Percentiles rank a stretch among this genome's conserved stretches.
Evolutionary conservation across 2,329 filamentous ascomycete genomes (phyloP).

Genomic region (Fusarium multiceps): DNA sequence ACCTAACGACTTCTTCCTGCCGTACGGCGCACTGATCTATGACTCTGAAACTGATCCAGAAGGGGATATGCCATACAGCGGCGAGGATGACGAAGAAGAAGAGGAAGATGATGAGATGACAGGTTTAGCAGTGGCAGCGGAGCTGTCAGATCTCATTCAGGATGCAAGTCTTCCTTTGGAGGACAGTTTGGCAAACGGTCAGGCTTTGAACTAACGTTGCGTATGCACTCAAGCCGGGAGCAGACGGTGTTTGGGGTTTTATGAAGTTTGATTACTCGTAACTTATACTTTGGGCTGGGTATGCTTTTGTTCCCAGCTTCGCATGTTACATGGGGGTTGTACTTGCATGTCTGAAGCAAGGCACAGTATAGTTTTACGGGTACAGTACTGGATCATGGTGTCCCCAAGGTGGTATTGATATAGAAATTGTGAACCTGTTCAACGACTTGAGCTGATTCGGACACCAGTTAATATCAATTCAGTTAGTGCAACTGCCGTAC

Average conservation of each 20-base stretch:
- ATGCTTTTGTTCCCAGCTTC: neutral
- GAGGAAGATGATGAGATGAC: constrained; percentile 31
- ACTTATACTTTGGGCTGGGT: too few relatives aligned
- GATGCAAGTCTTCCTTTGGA: constrained; percentile 37
- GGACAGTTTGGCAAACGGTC: constrained; percentile 14
- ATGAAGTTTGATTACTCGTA: neutral
- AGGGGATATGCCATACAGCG: constrained; percentile 44
- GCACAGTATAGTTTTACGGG: neutral
- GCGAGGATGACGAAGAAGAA: constrained; percentile 32
- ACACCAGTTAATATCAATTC: neutral
- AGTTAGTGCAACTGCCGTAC: neutral
- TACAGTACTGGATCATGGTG: neutral
- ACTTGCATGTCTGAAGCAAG: neutral
- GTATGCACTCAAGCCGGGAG: neutral
- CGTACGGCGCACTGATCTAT: constrained; percentile 41
- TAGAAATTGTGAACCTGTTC: neutral
- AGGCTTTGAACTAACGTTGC: neutral
- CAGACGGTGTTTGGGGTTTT: neutral
- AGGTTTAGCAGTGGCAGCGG: constrained; percentile 22
- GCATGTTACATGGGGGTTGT: neutral
- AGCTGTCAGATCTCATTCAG: constrained; percentile 34
- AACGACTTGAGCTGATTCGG: neutral
- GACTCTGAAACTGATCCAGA: constrained; percentile 40
- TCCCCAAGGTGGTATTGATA: neutral
- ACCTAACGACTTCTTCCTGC: constrained; percentile 48